phyloP scores from a whole-genome alignment of 2,329 filamentous ascomycete genomes.

The Chrysosphaeria jannelii region DNA sequence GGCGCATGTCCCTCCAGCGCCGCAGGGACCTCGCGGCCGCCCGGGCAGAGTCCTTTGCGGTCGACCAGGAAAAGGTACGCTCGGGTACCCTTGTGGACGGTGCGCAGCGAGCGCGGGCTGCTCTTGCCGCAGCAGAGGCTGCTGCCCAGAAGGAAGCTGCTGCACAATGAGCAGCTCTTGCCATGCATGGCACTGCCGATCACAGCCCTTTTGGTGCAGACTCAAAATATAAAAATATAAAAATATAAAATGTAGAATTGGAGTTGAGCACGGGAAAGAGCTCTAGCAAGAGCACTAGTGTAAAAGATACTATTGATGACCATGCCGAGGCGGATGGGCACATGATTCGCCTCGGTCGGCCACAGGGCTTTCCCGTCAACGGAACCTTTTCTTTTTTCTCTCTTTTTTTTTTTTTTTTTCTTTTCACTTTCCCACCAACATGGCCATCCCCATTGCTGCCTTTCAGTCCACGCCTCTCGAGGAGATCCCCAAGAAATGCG shows the following conservation, averaged over 20 bases:
- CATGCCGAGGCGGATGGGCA: too few species aligned
- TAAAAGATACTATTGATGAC: too few species aligned
- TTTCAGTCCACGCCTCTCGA: conserved; percentile 34
- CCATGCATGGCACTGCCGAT: too few species aligned
- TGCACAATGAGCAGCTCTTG: too few species aligned
- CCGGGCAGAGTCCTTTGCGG: conserved; percentile 18
- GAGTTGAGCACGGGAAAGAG: too few species aligned
- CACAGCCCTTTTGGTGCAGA: too few species aligned
- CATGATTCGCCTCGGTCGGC: too few species aligned
- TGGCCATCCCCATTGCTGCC: conserved; percentile 10
- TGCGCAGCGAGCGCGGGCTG: conserved; percentile 13
- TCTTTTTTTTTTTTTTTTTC: not conserved
- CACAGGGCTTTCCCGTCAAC: too few species aligned
- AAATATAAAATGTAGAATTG: too few species aligned
- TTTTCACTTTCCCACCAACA: not conserved
- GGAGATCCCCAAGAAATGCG: conserved; percentile 29
- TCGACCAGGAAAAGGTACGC: conserved; percentile 23
- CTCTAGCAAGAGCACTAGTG: too few species aligned
- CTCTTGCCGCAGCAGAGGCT: conserved; percentile 2
- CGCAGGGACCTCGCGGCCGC: conserved; percentile 30
- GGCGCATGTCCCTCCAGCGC: conserved; percentile 48
- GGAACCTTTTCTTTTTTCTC: too few species aligned
- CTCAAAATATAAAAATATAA: too few species aligned
- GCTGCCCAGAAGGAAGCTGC: conserved; percentile 3
- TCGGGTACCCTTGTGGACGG: conserved; percentile 29